Conservation (phyloP, 495 filamentous ascomycete species). For the Penicillium ochrochloron region DNA sequence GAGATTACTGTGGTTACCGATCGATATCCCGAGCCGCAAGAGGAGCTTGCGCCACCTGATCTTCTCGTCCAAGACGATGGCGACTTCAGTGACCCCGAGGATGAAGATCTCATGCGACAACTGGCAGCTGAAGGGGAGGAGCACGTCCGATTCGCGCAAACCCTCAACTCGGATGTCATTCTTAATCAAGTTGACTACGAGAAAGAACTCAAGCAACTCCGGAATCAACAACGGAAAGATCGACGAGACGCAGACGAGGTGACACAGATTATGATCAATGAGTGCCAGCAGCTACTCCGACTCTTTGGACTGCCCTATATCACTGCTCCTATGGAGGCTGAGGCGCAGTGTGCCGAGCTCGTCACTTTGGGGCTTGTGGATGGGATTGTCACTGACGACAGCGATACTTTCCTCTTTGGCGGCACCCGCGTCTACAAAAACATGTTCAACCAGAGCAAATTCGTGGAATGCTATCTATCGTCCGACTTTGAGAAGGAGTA, state of each 20-base stretch:
- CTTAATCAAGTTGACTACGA: conserved; percentile 76
- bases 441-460: conserved; percentile 98
- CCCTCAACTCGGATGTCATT: conserved; percentile 68
- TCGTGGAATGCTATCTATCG: conserved; percentile 94
- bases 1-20: conserved; percentile 17
- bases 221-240: conserved; percentile 93
- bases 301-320: conserved; percentile 96
- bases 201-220: conserved; percentile 80
- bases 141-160: conserved; percentile 87
- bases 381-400: conserved; percentile 97
- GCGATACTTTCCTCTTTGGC: conserved; percentile 95
- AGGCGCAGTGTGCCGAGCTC: conserved; percentile 95
- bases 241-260: conserved; percentile 95
- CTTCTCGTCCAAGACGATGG: conserved; percentile 42
- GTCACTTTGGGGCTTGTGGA: conserved; percentile 86
- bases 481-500: conserved; percentile 88
- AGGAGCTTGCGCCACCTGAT: conserved; percentile 32
- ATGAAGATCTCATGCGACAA: conserved; percentile 83
- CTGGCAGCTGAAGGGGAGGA: conserved; percentile 89
- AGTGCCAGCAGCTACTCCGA: conserved; percentile 87
- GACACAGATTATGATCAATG: conserved; percentile 88
- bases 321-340: conserved; percentile 97
- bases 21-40: conserved; percentile 18
- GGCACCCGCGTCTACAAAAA: conserved; percentile 97
- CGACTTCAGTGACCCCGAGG: conserved; percentile 84